Base-by-base conservation (phyloP, 1,139 yeast species). In the Nakaseomyces uthaithaninus region DNA sequence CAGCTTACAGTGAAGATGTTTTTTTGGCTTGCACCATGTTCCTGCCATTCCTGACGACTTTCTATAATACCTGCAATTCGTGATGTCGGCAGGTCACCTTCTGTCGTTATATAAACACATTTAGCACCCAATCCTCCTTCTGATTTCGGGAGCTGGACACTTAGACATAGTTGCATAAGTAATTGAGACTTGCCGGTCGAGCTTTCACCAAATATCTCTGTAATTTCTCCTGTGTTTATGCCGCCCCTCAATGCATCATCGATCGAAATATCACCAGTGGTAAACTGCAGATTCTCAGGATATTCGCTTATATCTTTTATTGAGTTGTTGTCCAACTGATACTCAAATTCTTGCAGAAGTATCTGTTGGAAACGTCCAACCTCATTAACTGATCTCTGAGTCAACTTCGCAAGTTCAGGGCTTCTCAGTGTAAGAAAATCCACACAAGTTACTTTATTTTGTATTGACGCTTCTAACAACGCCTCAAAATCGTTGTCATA, bases 141-240 rank as follows among this genome's bases (percentile, higher is more conserved):
- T 4, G 58, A 63, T 2, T 31, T 43, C 0, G 77, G 71, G 16
- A 71, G 49, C 48, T 80, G 87, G 6, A 79, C 74, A 3, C 76
- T 63, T 7, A 75, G 62, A 1, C 82, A 67, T 37, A 86, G 52
- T 48, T 81, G 91, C 60, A 80, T 69, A 24, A 82, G 60, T 8
- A 87, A 62, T 51, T 86, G 93, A 0, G 95, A 79, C 57, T 87
- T 87, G 0, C 95, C 96, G 2, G 83, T 72, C 0, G 94, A 85
- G 45, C 93, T 78, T 28, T 80, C 83, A 0, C 97, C 97, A 50
- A 78, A 79, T 2, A 89, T 58, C 60, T 89, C 97, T 0, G 93
- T 81, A 3, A 89, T 62, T 33, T 74, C 69, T 2, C 87, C 80
- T 0, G 74, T 51, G 0, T 74, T 75, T 3, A 87, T 68, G 0